These are phyloP conservation scores for Botryotinia convoluta DNA, from an alignment of 2,329 filamentous ascomycete species.

Conservation along the genomic window DNA sequence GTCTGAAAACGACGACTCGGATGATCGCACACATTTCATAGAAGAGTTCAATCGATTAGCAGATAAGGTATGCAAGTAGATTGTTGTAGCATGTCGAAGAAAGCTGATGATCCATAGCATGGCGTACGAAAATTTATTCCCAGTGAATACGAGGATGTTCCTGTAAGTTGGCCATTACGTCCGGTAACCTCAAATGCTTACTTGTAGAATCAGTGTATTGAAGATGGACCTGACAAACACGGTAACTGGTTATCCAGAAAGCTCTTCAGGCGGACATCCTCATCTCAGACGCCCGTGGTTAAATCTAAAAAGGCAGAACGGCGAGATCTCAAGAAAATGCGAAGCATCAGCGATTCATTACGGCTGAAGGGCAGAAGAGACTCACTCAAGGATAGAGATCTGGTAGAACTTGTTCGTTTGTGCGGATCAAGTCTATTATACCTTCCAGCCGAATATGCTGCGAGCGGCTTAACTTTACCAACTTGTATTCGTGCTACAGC, in stretches of 20 bases:
- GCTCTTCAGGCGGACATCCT: constrained; percentile 40
- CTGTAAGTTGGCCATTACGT: constrained; percentile 23
- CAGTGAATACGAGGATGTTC: constrained; percentile 28
- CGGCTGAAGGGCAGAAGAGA: constrained; percentile 47
- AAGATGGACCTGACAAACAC: constrained; percentile 31
- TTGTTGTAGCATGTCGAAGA: background rate
- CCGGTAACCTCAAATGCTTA: background rate
- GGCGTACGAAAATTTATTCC: constrained; percentile 43
- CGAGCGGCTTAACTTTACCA: constrained; percentile 56
- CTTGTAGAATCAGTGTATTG: constrained; percentile 12
- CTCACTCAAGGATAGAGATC: constrained; percentile 48
- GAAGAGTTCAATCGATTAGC: constrained; percentile 61
- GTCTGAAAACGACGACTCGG: constrained; percentile 50
- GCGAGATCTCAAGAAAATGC: constrained; percentile 43
- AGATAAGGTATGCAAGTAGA: constrained; percentile 46
- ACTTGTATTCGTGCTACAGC: constrained; percentile 65
- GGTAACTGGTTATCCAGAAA: constrained; percentile 43
- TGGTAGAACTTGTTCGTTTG: constrained; percentile 59
- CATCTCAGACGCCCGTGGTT: constrained; percentile 34
- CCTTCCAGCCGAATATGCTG: constrained; percentile 57
- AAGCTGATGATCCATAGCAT: constrained; percentile 43
- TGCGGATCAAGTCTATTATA: constrained; percentile 62
- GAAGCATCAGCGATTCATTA: constrained; percentile 56
- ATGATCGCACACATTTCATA: constrained; percentile 50
- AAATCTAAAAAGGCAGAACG: constrained; percentile 29